phyloP scores from a whole-genome alignment of 352 stramenopile genomes.

The Phytophthora sansomeana region DNA sequence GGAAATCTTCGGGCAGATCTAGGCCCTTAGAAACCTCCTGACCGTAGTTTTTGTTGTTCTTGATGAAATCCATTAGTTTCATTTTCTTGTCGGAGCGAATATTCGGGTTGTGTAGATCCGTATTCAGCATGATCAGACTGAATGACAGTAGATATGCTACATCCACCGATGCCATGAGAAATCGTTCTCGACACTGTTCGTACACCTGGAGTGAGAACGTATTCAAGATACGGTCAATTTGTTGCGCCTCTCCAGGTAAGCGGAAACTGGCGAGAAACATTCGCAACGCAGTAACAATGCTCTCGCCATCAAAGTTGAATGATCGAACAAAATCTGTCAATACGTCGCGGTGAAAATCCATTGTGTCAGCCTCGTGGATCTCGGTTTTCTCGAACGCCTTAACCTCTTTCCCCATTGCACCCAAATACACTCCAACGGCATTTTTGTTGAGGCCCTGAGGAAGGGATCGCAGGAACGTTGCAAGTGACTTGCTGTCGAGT shows the following conservation, averaged over 20 bases:
- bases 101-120: slow-evolving; percentile 89
- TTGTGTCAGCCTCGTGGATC: slow-evolving; percentile 84
- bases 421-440: slow-evolving; percentile 86
- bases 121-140: slow-evolving; percentile 92
- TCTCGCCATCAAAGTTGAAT: slow-evolving; percentile 85
- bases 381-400: slow-evolving; percentile 77
- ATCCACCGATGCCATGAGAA: slow-evolving; percentile 86
- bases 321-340: slow-evolving; percentile 75
- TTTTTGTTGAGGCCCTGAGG: slow-evolving; percentile 86
- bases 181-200: slow-evolving; percentile 85
- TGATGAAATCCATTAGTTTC: slow-evolving; percentile 87
- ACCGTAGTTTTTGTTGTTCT: slow-evolving; percentile 92
- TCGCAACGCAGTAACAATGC: slow-evolving; percentile 73
- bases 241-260: slow-evolving; percentile 85
- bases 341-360: slow-evolving; percentile 86
- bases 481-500: slow-evolving; percentile 82
- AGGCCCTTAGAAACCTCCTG: slow-evolving; percentile 79
- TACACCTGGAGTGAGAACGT: slow-evolving; percentile 88
- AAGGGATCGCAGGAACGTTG: slow-evolving; percentile 85
- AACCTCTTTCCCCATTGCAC: slow-evolving; percentile 82
- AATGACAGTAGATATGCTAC: slow-evolving; percentile 93
- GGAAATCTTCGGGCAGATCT: slow-evolving; percentile 76
- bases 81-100: slow-evolving; percentile 89
- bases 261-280: slow-evolving; percentile 90
- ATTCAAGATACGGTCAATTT: slow-evolving; percentile 91